Evolutionary conservation across 2,329 filamentous ascomycete genomes (phyloP).

Genomic region (Allantophomopsis cytisporea): DNA sequence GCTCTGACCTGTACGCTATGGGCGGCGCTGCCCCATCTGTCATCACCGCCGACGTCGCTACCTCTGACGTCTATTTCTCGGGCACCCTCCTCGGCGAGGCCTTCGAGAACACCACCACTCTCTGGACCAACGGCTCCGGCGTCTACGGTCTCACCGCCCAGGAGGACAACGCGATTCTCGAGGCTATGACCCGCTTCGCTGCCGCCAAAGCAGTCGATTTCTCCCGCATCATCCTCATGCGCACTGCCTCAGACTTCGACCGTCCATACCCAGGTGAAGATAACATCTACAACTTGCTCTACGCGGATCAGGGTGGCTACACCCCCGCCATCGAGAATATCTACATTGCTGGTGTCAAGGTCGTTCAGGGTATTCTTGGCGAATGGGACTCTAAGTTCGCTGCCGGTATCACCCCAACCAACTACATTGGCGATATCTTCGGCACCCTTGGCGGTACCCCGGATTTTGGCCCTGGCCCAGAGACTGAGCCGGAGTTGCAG

Average conservation of each 20-base stretch:
- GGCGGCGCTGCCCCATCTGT: constrained; percentile 37
- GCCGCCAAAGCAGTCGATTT: constrained; percentile 48
- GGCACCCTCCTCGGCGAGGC: constrained; percentile 44
- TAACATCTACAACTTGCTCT: constrained; percentile 44
- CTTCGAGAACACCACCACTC: constrained; percentile 48
- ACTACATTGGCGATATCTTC: constrained; percentile 43
- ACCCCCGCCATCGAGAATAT: constrained; percentile 50
- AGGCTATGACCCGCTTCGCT: constrained; percentile 47
- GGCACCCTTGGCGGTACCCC: constrained; percentile 51
- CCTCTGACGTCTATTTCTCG: constrained; percentile 60
- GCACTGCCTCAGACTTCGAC: constrained; percentile 60
- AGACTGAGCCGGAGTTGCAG: no score
- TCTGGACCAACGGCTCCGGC: constrained; percentile 56
- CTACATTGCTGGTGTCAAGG: constrained; percentile 49
- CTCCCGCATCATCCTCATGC: constrained; percentile 51
- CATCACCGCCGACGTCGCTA: constrained; percentile 52
- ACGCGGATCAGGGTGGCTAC: constrained; percentile 49
- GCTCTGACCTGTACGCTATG: constrained; percentile 22
- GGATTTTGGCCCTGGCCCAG: constrained; percentile 41
- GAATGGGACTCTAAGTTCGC: constrained; percentile 47
- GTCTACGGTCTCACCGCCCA: constrained; percentile 59
- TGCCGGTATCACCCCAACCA: constrained; percentile 39
- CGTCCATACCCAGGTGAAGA: constrained; percentile 45
- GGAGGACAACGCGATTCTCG: constrained; percentile 58
- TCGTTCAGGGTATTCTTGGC: constrained; percentile 47